A percentile compares a stretch with the other conserved stretches of the same genome.
Conservation (phyloP, 257 asterid genomes). For the Plectranthus barbatus region DNA sequence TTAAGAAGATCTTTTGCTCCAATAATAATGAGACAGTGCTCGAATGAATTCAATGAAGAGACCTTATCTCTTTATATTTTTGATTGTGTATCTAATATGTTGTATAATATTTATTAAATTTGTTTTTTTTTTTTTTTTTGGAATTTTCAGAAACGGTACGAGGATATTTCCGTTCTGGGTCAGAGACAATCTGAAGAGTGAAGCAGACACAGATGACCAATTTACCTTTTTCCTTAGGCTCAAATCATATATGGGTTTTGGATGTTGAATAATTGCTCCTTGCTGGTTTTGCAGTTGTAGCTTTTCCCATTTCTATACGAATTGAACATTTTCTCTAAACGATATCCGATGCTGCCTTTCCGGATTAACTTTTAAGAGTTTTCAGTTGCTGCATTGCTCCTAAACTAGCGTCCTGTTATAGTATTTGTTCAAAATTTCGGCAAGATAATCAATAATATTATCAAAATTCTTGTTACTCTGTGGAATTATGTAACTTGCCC, state of each 20-base stretch:
- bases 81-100: background rate
- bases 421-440: too few relatives aligned
- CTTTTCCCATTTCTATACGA: background rate
- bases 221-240: constrained; percentile 11
- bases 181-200: constrained; percentile 74
- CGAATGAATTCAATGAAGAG: too few relatives aligned
- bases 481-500: too few relatives aligned
- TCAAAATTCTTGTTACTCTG: too few relatives aligned
- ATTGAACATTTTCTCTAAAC: constrained; percentile 7
- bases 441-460: too few relatives aligned
- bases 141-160: constrained; percentile 66
- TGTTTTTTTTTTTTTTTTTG: background rate
- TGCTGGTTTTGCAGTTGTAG: constrained; percentile 8
- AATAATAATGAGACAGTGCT: background rate
- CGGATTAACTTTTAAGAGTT: background rate
- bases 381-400: background rate
- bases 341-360: background rate
- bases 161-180: constrained; percentile 78
- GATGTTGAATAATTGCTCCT: constrained; percentile 25
- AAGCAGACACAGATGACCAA: background rate
- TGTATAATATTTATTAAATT: background rate
- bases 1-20: background rate
- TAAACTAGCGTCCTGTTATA: too few relatives aligned
- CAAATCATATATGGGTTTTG: constrained; percentile 20
- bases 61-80: too few relatives aligned